phyloP scores from a whole-genome alignment of 2,329 filamentous ascomycete genomes.

The Geosmithia putterillii region DNA sequence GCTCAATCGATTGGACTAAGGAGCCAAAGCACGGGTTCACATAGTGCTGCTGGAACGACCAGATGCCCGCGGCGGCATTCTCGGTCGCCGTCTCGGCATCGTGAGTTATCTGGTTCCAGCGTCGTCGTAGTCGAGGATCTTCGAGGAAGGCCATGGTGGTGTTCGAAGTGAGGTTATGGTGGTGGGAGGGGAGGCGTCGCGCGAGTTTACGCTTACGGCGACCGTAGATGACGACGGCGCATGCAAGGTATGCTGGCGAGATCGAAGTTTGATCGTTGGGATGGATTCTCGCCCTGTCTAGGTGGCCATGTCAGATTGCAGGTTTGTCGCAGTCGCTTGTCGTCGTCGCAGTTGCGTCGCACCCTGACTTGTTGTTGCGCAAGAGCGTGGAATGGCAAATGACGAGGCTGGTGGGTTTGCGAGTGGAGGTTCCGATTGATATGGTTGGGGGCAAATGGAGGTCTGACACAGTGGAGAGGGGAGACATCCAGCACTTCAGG shows the following conservation, averaged over 20 bases:
- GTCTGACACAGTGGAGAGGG: background rate
- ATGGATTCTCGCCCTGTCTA: background rate
- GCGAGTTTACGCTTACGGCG: background rate
- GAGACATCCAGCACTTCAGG: background rate
- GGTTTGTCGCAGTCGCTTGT: background rate
- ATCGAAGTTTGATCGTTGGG: no score
- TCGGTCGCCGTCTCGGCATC: slow-evolving; percentile 87
- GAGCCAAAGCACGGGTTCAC: slow-evolving; percentile 68
- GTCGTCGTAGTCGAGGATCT: slow-evolving; percentile 83
- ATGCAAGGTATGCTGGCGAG: no score
- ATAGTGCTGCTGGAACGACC: slow-evolving; percentile 78
- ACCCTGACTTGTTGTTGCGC: background rate
- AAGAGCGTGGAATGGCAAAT: background rate
- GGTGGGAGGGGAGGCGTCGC: slow-evolving; percentile 6
- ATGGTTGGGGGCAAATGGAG: background rate
- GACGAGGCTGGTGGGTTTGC: background rate
- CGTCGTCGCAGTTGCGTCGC: background rate
- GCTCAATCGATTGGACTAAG: slow-evolving; percentile 53
- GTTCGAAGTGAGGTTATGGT: background rate
- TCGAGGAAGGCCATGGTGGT: slow-evolving; percentile 46
- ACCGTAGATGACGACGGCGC: slow-evolving; percentile 1
- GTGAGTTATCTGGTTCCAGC: slow-evolving; percentile 84
- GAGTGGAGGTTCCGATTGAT: background rate
- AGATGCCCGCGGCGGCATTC: slow-evolving; percentile 81
- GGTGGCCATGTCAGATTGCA: background rate